A percentile compares a stretch with the other conserved stretches of the same genome.
Conservation (phyloP, 1,139 yeast species). For the Saccharomyces hybrid region DNA sequence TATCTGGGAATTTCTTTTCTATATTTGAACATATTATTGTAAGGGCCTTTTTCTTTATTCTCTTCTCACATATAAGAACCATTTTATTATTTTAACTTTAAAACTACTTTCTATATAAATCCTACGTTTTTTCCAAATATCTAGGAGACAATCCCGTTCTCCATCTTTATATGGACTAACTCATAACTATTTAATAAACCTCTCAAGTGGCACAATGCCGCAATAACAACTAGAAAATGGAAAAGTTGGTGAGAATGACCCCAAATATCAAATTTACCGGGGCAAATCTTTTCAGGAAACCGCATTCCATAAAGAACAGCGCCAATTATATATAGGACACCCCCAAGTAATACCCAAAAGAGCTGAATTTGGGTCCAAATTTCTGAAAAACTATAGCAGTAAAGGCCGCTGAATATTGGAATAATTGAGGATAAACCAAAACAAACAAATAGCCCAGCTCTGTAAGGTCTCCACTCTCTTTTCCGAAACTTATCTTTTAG, state of each 20-base stretch:
- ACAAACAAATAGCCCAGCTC: constrained; percentile 71
- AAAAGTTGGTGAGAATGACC: constrained; percentile 89
- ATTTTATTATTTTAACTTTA: background rate
- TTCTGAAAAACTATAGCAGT: constrained; percentile 38
- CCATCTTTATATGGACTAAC: constrained; percentile 36
- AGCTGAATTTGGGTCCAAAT: constrained; percentile 49
- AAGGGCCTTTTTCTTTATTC: background rate
- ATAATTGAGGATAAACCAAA: constrained; percentile 76
- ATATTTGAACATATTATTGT: background rate
- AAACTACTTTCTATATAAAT: background rate
- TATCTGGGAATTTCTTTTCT: background rate
- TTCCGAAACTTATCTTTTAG: constrained; percentile 59
- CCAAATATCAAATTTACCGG: constrained; percentile 62
- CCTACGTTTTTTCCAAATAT: background rate
- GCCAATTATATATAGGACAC: constrained; percentile 65
- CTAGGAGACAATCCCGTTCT: background rate
- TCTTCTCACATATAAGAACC: background rate
- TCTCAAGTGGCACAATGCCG: constrained; percentile 68
- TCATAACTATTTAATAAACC: constrained; percentile 58
- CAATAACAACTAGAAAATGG: constrained; percentile 73
- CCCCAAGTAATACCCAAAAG: constrained; percentile 61
- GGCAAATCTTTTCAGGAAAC: constrained; percentile 64
- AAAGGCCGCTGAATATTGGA: constrained; percentile 54
- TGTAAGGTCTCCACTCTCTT: constrained; percentile 62
- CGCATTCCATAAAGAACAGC: constrained; percentile 74